A percentile compares a stretch with the other conserved stretches of the same genome.
phyloP scores from a whole-genome alignment of 2,329 filamentous ascomycete genomes.

The Colletotrichum cuscutae region DNA sequence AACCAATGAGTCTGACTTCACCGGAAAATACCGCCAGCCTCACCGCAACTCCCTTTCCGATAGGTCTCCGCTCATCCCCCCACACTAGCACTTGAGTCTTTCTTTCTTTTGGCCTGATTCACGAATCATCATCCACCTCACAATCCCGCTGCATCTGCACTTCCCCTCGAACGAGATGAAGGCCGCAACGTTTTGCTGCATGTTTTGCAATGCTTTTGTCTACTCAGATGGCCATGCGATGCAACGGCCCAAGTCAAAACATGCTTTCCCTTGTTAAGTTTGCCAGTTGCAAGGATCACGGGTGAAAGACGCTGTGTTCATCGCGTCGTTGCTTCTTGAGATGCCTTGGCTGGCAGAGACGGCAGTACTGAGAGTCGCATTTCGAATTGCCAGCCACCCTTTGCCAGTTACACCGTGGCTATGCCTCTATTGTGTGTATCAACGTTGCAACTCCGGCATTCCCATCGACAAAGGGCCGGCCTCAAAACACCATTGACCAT shows the following conservation, averaged over 20 bases:
- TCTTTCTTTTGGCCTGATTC: constrained; percentile 20
- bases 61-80: constrained; percentile 35
- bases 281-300: constrained; percentile 7
- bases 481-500: neutral
- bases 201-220: constrained; percentile 1
- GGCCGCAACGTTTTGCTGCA: constrained; percentile 15
- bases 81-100: constrained; percentile 26
- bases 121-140: constrained; percentile 23
- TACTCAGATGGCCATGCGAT: constrained; percentile 7
- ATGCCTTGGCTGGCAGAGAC: neutral
- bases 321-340: constrained; percentile 12
- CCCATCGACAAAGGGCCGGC: constrained; percentile 10
- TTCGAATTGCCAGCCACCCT: neutral
- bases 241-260: constrained; percentile 19
- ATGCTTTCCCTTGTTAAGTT: constrained; percentile 8
- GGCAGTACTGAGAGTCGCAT: neutral
- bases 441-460: constrained; percentile 4
- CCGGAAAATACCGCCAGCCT: constrained; percentile 36
- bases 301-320: constrained; percentile 9
- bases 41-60: constrained; percentile 37
- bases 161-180: constrained; percentile 25
- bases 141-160: constrained; percentile 19
- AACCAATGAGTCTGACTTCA: constrained; percentile 23
- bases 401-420: constrained; percentile 2
- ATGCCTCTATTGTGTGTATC: neutral